Conservation (phyloP, 2,329 filamentous ascomycete species). For the Didymella keratinophila region DNA sequence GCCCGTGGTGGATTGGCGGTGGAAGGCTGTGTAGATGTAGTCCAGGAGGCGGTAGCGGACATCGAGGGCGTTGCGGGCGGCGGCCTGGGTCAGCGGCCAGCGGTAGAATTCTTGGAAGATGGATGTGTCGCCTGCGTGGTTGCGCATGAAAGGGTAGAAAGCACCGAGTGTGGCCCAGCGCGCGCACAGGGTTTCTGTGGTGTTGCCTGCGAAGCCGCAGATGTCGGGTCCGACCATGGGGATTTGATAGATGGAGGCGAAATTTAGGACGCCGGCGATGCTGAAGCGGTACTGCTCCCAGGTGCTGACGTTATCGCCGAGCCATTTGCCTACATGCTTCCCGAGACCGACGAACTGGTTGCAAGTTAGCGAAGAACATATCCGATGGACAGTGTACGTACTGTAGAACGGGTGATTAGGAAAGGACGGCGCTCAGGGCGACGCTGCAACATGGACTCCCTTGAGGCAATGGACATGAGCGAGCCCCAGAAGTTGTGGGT, state of each 20-base stretch:
- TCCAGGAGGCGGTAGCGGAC: constrained; percentile 77
- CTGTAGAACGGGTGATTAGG: constrained; percentile 75
- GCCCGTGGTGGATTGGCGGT: constrained; percentile 66
- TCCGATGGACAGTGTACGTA: constrained; percentile 13
- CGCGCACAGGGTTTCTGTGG: constrained; percentile 73
- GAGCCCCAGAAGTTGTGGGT: constrained; percentile 79
- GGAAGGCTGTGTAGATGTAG: constrained; percentile 77
- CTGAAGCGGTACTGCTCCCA: constrained; percentile 55
- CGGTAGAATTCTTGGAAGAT: constrained; percentile 69
- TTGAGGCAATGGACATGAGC: constrained; percentile 74
- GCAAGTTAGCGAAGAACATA: constrained; percentile 6
- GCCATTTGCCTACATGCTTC: constrained; percentile 64
- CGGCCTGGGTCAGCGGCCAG: constrained; percentile 62
- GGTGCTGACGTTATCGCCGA: constrained; percentile 60
- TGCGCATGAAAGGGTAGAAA: constrained; percentile 77
- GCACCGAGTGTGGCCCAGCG: constrained; percentile 78
- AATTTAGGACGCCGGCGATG: constrained; percentile 53
- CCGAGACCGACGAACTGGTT: constrained; percentile 72
- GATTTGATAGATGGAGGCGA: constrained; percentile 56
- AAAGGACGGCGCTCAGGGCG: constrained; percentile 70
- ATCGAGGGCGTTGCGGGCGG: constrained; percentile 71
- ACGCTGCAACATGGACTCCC: constrained; percentile 70
- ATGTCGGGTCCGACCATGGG: constrained; percentile 66
- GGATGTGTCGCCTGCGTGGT: constrained; percentile 67
- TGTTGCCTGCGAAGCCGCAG: constrained; percentile 75